These are phyloP conservation scores for Podila epicladia DNA, from an alignment of 192 early-diverging fungal species.

Conservation along the genomic window DNA sequence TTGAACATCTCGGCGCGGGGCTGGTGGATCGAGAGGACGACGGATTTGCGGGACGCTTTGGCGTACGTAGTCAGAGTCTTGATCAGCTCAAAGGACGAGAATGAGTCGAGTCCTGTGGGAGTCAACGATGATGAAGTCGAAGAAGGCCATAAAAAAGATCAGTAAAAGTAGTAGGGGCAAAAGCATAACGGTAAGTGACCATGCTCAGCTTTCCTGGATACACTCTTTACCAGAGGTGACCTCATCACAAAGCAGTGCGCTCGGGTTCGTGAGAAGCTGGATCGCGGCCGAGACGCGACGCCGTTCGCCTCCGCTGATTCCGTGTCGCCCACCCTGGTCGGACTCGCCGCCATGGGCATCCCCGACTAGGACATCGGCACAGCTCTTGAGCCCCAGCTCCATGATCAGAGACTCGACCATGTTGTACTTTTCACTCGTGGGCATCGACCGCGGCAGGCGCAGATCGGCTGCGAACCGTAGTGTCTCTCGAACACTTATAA, in stretches of 20 bases:
- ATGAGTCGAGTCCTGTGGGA: constrained; percentile 20
- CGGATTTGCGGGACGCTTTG: constrained; percentile 2
- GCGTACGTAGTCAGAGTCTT: constrained; percentile 12
- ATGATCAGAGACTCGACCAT: constrained; percentile 63
- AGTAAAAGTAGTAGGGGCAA: too few species aligned
- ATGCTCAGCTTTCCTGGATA: too few species aligned
- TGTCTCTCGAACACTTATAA: constrained; percentile 62
- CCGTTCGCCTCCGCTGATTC: constrained; percentile 75
- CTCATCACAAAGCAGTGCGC: constrained; percentile 71
- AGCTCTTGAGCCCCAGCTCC: constrained; percentile 65
- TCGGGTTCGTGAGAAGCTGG: constrained; percentile 72
- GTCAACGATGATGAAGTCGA: too few species aligned
- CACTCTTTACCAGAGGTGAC: constrained; percentile 71
- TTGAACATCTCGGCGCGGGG: constrained; percentile 26
- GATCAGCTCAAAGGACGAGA: constrained; percentile 12
- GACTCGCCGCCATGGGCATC: constrained; percentile 23
- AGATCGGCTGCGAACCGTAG: constrained; percentile 68
- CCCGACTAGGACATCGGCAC: constrained; percentile 70
- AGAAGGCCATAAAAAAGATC: too few species aligned
- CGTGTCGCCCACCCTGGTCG: constrained; percentile 51
- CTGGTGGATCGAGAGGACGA: constrained; percentile 28
- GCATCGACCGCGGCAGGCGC: constrained; percentile 44
- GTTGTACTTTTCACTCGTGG: constrained; percentile 31
- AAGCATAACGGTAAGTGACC: too few species aligned
- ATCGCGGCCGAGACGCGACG: constrained; percentile 75